These are phyloP conservation scores for Trichoderma polysporum DNA, from an alignment of 2,329 filamentous ascomycete species.

Conservation along the genomic window DNA sequence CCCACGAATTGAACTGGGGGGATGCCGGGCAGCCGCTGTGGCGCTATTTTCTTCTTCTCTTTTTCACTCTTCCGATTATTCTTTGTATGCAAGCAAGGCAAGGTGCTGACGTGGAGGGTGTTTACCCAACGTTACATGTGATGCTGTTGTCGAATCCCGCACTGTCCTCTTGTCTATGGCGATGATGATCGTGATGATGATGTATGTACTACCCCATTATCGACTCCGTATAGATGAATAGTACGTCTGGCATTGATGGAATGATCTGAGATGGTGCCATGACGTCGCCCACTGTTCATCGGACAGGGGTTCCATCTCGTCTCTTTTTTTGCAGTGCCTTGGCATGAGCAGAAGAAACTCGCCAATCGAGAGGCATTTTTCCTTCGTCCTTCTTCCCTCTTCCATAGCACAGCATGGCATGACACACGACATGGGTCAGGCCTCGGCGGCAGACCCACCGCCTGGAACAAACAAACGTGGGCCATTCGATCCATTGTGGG, in stretches of 20 bases:
- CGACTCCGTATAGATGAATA: not conserved
- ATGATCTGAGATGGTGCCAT: not conserved
- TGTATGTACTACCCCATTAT: not conserved
- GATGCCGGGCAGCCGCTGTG: slow-evolving; percentile 12
- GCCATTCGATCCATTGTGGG: not conserved
- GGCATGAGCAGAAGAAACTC: not conserved
- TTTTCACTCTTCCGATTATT: not conserved
- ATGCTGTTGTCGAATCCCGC: too few species aligned
- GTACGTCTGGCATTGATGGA: not conserved
- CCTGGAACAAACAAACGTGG: not conserved
- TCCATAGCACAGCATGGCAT: not conserved
- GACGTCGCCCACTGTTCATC: not conserved
- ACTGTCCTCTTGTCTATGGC: too few species aligned
- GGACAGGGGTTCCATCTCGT: not conserved
- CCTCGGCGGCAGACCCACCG: not conserved
- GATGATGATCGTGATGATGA: not conserved
- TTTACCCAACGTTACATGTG: not conserved
- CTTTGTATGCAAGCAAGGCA: too few species aligned
- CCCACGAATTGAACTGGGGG: not conserved
- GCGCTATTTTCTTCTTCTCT: not conserved
- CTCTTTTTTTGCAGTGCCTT: not conserved
- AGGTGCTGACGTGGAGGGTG: not conserved
- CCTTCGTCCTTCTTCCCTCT: not conserved
- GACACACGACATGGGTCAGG: not conserved
- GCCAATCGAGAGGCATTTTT: slow-evolving; percentile 17